Evolutionary conservation across 306 rosid genomes (phyloP), one percentile per base, ranked within the genome.

Genomic region (Betula pendula): DNA sequence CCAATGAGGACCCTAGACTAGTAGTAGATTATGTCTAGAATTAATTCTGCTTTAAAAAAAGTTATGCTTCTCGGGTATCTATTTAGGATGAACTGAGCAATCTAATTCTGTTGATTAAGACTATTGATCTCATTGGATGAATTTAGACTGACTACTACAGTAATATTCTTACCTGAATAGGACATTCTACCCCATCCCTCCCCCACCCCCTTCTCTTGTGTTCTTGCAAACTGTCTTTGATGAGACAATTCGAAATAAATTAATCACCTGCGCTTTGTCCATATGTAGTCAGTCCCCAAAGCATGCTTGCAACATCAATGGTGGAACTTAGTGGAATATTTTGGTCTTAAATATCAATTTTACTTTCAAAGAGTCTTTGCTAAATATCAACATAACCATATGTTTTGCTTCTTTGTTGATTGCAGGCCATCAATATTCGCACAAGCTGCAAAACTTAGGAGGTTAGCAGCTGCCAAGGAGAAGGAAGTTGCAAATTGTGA

Each of bases 341-440:
- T 71, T 9, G 63, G 66, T 45, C 45, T 19, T 25, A 13, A 60
- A 60, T 33, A 60, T 7, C 17, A 24, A 29, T 25, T 25, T 29
- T 12, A 9, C 15, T 33, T 45, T 69, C 53, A 47, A 25, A 13
- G 53, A 65, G 76, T 73, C 58, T n/a, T 62, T 72, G 63, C 71
- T 42, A 72, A 48, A 33, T 51, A 58, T 19, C 20, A 1, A 22
- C 22, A 55, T 22, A 55, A 52, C 49, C n/a, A 53, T 67, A 25
- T 65, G 69, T 72, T 72, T 56, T 65, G 58, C 43, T 49, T 44
- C 27, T 75, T 49, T 78, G 70, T 78, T 81, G 27, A 72, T 68
- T 70, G 27, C 81, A 92, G 98, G 90, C 97, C 94, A 51, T 89
- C 97, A 43, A 95, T 96, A 38, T 95, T 90, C 82, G 96, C 97